A percentile compares a stretch with the other conserved stretches of the same genome.
Conservation (phyloP, 805 yeast genomes). For the Blastobotrys robertii region DNA sequence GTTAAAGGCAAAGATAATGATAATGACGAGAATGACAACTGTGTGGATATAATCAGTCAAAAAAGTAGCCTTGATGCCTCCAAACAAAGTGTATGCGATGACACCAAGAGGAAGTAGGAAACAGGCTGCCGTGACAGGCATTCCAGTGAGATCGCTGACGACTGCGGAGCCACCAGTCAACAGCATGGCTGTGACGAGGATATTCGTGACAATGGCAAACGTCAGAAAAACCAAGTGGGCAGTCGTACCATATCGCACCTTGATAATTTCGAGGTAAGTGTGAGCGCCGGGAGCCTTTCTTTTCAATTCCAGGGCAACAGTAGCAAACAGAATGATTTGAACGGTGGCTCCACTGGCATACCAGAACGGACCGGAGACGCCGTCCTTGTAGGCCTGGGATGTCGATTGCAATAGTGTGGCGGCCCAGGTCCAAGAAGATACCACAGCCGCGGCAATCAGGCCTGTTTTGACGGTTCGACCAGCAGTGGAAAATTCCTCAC, state of each 20-base stretch:
- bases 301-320: conserved; percentile 80
- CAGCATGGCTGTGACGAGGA: conserved; percentile 86
- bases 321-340: conserved; percentile 78
- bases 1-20: conserved; percentile 71
- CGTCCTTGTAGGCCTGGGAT: conserved; percentile 67
- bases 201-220: conserved; percentile 80
- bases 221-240: conserved; percentile 55
- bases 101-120: conserved; percentile 77
- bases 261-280: conserved; percentile 79
- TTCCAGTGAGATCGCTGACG: conserved; percentile 70
- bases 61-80: conserved; percentile 78
- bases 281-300: conserved; percentile 87
- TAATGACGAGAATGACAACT: conserved; percentile 64
- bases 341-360: conserved; percentile 90
- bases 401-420: conserved; percentile 68
- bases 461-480: conserved; percentile 84
- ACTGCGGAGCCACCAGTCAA: conserved; percentile 87
- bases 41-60: conserved; percentile 76
- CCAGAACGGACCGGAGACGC: conserved; percentile 71
- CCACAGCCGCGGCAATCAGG: conserved; percentile 81
- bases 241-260: conserved; percentile 65
- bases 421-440: conserved; percentile 93
- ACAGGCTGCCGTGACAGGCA: conserved; percentile 72
- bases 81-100: conserved; percentile 61
- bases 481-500: conserved; percentile 91